Conservation (phyloP, 306 rosid genomes). For the Trifolium fragiferum region DNA sequence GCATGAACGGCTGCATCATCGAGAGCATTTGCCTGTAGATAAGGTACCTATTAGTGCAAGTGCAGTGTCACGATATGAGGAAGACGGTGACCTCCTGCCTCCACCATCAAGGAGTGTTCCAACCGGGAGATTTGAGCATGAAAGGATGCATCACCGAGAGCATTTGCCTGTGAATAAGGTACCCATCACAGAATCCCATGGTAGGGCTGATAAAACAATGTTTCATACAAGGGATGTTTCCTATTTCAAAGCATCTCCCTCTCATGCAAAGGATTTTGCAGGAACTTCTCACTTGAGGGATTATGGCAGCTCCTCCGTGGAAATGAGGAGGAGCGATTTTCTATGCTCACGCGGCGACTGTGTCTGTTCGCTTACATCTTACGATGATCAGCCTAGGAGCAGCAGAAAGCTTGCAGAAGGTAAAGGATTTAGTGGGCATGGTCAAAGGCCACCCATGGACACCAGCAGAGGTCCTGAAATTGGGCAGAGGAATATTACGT, state of each 20-base stretch:
- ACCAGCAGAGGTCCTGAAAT: conserved; percentile 56
- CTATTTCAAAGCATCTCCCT: conserved; percentile 48
- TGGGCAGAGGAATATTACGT: conserved; percentile 51
- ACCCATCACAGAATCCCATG: conserved; percentile 42
- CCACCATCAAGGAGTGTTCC: too few species aligned
- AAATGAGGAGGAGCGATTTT: conserved; percentile 53
- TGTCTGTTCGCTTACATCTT: conserved; percentile 46
- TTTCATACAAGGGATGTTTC: conserved; percentile 56
- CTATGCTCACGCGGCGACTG: conserved; percentile 55
- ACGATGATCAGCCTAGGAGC: conserved; percentile 62
- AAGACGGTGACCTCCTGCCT: too few species aligned
- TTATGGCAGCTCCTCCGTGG: conserved; percentile 56
- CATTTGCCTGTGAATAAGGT: conserved; percentile 52
- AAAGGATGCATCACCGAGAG: conserved; percentile 52
- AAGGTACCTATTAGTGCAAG: conserved; percentile 53
- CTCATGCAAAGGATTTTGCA: conserved; percentile 56
- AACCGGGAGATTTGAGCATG: conserved; percentile 51
- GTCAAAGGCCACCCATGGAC: conserved; percentile 55
- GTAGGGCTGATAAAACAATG: conserved; percentile 51
- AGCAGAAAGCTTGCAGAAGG: conserved; percentile 53
- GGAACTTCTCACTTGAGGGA: conserved; percentile 59
- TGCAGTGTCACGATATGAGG: too few species aligned
- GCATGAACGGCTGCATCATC: conserved; percentile 55
- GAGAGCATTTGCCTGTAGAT: conserved; percentile 47
- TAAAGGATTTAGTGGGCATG: conserved; percentile 53